Evolutionary conservation across 2,329 filamentous ascomycete species (phyloP).

Genomic region (Daldinia sp.): DNA sequence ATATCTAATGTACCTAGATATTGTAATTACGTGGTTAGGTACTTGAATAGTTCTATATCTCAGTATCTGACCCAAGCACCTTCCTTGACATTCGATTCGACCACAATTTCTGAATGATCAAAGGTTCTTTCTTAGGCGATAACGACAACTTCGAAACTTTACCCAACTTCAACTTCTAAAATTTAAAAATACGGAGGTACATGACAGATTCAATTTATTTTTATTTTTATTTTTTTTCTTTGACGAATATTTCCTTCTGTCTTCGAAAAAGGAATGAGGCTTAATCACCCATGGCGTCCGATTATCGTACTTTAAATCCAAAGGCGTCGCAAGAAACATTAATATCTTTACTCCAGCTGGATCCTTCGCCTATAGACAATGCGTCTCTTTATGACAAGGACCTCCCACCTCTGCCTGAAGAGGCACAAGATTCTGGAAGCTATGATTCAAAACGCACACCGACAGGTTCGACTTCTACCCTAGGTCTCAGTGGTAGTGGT

Average conservation of each 20-base stretch:
- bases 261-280: background rate
- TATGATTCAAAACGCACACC: slow-evolving; percentile 57
- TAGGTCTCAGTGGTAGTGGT: slow-evolving; percentile 72
- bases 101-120: background rate
- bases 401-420: slow-evolving; percentile 55
- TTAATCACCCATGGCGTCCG: slow-evolving; percentile 44
- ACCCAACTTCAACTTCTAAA: background rate
- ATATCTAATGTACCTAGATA: no score
- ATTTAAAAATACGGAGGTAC: background rate
- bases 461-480: slow-evolving; percentile 53
- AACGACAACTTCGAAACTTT: background rate
- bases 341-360: slow-evolving; percentile 79
- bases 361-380: slow-evolving; percentile 81
- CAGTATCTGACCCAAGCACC: no score
- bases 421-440: slow-evolving; percentile 51
- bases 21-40: no score
- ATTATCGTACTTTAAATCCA: slow-evolving; percentile 53
- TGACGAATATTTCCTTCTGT: no score
- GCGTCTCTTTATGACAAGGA: slow-evolving; percentile 64
- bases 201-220: background rate
- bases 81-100: no score
- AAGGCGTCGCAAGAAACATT: slow-evolving; percentile 66
- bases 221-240: background rate
- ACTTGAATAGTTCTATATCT: background rate
- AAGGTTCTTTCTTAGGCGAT: background rate